phyloP scores from a whole-genome alignment of 2,329 filamentous ascomycete genomes.

The Paramyrothecium roridum region DNA sequence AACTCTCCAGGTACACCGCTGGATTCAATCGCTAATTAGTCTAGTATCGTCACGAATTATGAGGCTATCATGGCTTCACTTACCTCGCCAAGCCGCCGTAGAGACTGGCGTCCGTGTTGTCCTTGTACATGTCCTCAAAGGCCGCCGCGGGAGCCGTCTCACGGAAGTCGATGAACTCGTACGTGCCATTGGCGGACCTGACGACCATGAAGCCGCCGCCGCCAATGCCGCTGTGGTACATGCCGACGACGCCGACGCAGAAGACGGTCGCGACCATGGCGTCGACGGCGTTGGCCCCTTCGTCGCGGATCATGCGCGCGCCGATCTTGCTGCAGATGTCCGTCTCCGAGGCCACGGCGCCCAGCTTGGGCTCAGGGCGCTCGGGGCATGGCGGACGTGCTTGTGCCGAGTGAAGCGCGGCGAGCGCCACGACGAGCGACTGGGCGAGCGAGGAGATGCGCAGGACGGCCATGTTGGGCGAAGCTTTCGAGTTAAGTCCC shows the following conservation, averaged over 20 bases:
- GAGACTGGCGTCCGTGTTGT: conserved; percentile 61
- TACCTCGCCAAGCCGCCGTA: conserved; percentile 70
- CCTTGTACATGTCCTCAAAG: conserved; percentile 76
- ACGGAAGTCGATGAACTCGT: conserved; percentile 81
- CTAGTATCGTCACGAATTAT: accelerated
- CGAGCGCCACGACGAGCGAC: not conserved
- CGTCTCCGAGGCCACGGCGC: conserved; percentile 61
- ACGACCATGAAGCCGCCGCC: conserved; percentile 79
- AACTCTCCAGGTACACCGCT: conserved; percentile 69
- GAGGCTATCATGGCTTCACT: conserved; percentile 28
- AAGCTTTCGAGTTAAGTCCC: not conserved
- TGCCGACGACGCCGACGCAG: conserved; percentile 60
- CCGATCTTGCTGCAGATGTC: conserved; percentile 58
- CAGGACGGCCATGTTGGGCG: not conserved
- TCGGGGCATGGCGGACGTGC: not conserved
- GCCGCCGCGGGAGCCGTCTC: conserved; percentile 80
- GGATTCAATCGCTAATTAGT: not conserved
- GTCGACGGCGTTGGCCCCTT: conserved; percentile 65
- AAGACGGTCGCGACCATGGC: conserved; percentile 62
- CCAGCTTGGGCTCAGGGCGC: conserved; percentile 27
- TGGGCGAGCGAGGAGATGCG: not conserved
- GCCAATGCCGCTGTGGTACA: conserved; percentile 69
- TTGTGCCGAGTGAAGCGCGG: not conserved
- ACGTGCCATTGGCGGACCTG: conserved; percentile 59
- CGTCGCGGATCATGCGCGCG: conserved; percentile 46